Conservation (phyloP, 2,329 filamentous ascomycete species). For the Botrytis cinerea region DNA sequence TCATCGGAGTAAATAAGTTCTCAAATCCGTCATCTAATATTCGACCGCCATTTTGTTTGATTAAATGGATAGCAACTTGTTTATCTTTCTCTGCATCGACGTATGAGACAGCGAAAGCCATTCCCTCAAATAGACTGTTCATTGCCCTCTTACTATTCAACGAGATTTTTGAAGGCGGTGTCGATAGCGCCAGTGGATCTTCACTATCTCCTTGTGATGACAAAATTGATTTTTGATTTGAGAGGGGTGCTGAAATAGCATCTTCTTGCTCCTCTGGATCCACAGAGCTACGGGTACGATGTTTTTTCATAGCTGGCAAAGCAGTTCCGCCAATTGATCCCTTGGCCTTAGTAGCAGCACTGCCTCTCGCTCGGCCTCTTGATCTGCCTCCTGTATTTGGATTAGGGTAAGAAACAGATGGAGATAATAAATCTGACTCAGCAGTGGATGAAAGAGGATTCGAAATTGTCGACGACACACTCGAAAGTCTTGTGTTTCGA, state of each 20-base stretch:
- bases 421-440: background rate
- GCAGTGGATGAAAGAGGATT: slow-evolving; percentile 5
- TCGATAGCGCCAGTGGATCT: slow-evolving; percentile 33
- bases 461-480: slow-evolving; percentile 7
- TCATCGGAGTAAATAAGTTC: slow-evolving; percentile 64
- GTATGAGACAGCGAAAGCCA: slow-evolving; percentile 87
- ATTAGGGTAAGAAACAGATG: background rate
- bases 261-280: slow-evolving; percentile 3
- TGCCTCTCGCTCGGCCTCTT: slow-evolving; percentile 1
- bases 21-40: slow-evolving; percentile 78
- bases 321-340: background rate
- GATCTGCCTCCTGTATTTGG: background rate
- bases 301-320: slow-evolving; percentile 11
- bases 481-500: background rate
- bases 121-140: slow-evolving; percentile 66
- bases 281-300: background rate
- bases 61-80: slow-evolving; percentile 59
- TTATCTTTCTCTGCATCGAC: slow-evolving; percentile 56
- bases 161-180: background rate
- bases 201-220: slow-evolving; percentile 30
- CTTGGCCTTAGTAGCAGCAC: background rate
- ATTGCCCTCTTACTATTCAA: slow-evolving; percentile 5
- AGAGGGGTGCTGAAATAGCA: slow-evolving; percentile 26
- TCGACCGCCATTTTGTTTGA: slow-evolving; percentile 69
- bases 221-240: slow-evolving; percentile 31